A percentile compares a stretch with the other conserved stretches of the same genome.
These are phyloP conservation scores for Clavispora phyllophila DNA, from an alignment of 805 yeast species.

Conservation along the genomic window DNA sequence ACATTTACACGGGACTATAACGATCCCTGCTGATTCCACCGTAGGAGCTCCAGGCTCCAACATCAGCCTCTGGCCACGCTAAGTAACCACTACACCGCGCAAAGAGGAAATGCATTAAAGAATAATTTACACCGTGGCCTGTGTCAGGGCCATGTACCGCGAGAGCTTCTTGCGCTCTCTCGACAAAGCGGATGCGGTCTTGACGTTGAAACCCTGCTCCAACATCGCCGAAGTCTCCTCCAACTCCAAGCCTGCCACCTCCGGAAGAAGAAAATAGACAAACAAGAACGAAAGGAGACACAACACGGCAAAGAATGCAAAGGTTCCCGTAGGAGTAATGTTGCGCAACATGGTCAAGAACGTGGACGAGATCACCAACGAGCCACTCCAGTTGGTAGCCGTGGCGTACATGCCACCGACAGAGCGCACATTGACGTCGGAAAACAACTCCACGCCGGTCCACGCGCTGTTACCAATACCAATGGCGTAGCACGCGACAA, in stretches of 20 bases:
- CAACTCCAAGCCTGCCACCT: slow-evolving; percentile 80
- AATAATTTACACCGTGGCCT: background rate
- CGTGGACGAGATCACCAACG: slow-evolving; percentile 83
- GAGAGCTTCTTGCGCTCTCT: slow-evolving; percentile 28
- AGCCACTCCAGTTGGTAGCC: slow-evolving; percentile 94
- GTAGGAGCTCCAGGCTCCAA: no score
- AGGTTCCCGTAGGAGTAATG: slow-evolving; percentile 94
- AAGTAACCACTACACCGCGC: no score
- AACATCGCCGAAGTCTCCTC: slow-evolving; percentile 86
- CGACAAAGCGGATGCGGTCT: slow-evolving; percentile 37
- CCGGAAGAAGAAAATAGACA: slow-evolving; percentile 85
- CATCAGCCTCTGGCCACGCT: no score
- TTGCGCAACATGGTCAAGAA: slow-evolving; percentile 90
- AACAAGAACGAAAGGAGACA: slow-evolving; percentile 67
- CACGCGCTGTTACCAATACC: slow-evolving; percentile 98
- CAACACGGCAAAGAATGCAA: slow-evolving; percentile 82
- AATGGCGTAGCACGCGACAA: slow-evolving; percentile 84
- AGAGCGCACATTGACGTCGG: slow-evolving; percentile 84
- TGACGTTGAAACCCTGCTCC: slow-evolving; percentile 82
- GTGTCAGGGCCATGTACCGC: slow-evolving; percentile 1
- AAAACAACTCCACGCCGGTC: slow-evolving; percentile 95
- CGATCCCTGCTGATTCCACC: no score
- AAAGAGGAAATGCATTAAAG: background rate
- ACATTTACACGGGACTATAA: no score
- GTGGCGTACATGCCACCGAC: slow-evolving; percentile 88